Conservation (phyloP, 73 alveolate species). For the Paramecium caudatum region DNA sequence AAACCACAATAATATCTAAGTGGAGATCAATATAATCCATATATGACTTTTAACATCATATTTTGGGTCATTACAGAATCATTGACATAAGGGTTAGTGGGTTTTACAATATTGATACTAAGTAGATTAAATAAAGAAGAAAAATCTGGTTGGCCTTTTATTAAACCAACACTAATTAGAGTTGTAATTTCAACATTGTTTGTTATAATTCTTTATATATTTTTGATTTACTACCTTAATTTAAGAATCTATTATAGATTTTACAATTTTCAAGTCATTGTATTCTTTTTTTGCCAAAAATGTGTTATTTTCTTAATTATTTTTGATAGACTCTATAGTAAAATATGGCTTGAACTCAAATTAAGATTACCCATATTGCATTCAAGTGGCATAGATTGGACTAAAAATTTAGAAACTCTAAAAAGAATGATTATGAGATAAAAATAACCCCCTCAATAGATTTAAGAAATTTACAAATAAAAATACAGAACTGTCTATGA, state of each 20-base stretch:
- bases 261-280: neutral
- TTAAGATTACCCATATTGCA: constrained; percentile 51
- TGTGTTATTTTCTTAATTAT: neutral
- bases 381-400: constrained; percentile 44
- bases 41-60: neutral
- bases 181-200: neutral
- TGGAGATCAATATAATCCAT: neutral
- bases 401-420: neutral
- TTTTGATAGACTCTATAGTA: constrained; percentile 50
- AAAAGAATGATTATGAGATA: neutral
- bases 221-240: neutral
- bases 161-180: constrained; percentile 43
- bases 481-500: constrained; percentile 24
- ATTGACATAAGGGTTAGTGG: neutral
- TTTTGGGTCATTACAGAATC: constrained; percentile 53
- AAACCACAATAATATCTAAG: neutral
- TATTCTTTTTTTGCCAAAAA: neutral
- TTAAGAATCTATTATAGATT: constrained; percentile 45
- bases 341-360: constrained; percentile 62
- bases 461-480: neutral
- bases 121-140: constrained; percentile 65
- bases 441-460: neutral
- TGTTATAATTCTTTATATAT: neutral
- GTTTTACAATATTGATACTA: constrained; percentile 8
- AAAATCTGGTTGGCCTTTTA: constrained; percentile 57